Conservation (phyloP, 2,329 filamentous ascomycete species). For the Aspergillus fumigatiaffinis region DNA sequence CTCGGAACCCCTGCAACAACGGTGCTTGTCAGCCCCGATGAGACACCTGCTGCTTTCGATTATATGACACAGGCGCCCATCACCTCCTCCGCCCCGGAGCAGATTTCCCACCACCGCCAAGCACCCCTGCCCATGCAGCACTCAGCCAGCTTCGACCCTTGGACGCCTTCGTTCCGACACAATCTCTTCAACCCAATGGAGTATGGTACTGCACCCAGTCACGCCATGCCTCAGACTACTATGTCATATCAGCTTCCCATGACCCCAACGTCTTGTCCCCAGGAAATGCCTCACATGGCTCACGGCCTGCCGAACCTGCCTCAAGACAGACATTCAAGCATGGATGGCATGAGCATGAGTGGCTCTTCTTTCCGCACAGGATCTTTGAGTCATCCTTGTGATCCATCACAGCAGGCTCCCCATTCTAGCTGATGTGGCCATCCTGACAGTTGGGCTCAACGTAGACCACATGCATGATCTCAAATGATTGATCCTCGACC, state of each 20-base stretch:
- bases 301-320: slow-evolving; percentile 12
- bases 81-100: slow-evolving; percentile 18
- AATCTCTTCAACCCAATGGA: slow-evolving; percentile 31
- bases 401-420: slow-evolving; percentile 10
- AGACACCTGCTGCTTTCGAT: slow-evolving; percentile 27
- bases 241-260: slow-evolving; percentile 30
- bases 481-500: slow-evolving; percentile 20
- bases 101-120: slow-evolving; percentile 18
- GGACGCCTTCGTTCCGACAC: slow-evolving; percentile 32
- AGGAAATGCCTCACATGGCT: slow-evolving; percentile 18
- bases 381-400: slow-evolving; percentile 29
- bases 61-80: slow-evolving; percentile 26
- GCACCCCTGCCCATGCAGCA: slow-evolving; percentile 19
- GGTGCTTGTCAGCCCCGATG: slow-evolving; percentile 27
- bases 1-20: slow-evolving; percentile 24
- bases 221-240: slow-evolving; percentile 21
- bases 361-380: slow-evolving; percentile 28
- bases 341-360: slow-evolving; percentile 18
- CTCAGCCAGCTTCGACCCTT: slow-evolving; percentile 22
- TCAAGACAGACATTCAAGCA: slow-evolving; percentile 13
- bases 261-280: slow-evolving; percentile 17
- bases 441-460: neutral
- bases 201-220: slow-evolving; percentile 20
- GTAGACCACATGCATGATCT: slow-evolving; percentile 26
- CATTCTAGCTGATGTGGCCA: slow-evolving; percentile 7